Conservation (phyloP, 139 green algal species). For the Chlorokybus atmophyticus region DNA sequence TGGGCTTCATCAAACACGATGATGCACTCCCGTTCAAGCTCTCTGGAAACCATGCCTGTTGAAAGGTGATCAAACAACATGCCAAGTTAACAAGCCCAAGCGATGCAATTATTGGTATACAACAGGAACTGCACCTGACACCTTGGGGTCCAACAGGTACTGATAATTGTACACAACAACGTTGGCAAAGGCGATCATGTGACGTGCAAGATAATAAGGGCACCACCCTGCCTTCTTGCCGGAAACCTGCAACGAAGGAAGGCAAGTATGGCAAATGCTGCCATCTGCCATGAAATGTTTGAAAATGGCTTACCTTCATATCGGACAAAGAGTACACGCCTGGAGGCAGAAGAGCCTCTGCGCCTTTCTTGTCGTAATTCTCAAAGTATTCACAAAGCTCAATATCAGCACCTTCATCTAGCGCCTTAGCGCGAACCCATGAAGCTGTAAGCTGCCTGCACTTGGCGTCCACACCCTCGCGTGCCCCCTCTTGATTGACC, state of each 20-base stretch:
- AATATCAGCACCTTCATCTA: constrained; percentile 12
- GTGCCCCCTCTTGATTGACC: constrained; percentile 44
- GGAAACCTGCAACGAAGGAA: constrained; percentile 44
- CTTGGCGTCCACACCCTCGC: constrained; percentile 82
- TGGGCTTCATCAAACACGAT: constrained; percentile 99
- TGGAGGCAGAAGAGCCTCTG: constrained; percentile 56
- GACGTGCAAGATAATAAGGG: constrained; percentile 94
- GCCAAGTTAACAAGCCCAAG: no score
- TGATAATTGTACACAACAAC: constrained; percentile 93
- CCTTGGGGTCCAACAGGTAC: constrained; percentile 97
- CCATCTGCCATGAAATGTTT: background rate
- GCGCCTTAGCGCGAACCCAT: constrained; percentile 63
- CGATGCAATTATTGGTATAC: no score
- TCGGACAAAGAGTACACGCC: constrained; percentile 42
- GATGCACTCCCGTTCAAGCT: constrained; percentile 87
- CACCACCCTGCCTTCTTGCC: constrained; percentile 85
- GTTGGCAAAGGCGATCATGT: constrained; percentile 90
- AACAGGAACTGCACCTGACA: no score
- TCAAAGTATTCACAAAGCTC: constrained; percentile 27
- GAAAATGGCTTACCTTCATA: constrained; percentile 8
- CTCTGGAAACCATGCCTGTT: constrained; percentile 84
- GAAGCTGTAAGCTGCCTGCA: constrained; percentile 81
- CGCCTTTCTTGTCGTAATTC: constrained; percentile 54
- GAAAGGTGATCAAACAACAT: no score
- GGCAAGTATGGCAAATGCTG: background rate